A percentile compares a stretch with the other conserved stretches of the same genome.
These are phyloP conservation scores for Hypoxylon perforatum DNA, from an alignment of 495 filamentous ascomycete genomes.

Conservation along the genomic window DNA sequence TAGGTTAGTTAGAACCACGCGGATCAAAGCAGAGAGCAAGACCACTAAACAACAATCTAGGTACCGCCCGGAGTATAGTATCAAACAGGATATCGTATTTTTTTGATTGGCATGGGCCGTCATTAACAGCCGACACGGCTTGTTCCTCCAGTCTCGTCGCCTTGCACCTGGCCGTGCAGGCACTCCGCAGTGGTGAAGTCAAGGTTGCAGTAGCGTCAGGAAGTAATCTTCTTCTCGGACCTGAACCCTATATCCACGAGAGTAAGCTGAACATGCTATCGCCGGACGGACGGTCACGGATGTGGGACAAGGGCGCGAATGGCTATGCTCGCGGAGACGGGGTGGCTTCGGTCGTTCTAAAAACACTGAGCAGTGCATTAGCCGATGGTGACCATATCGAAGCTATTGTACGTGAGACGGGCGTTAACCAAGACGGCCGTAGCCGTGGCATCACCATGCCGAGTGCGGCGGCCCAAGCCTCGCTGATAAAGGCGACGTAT, in stretches of 20 bases:
- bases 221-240: conserved; percentile 50
- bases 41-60: conserved; percentile 49
- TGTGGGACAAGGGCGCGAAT: conserved; percentile 64
- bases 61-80: conserved; percentile 53
- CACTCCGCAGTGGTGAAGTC: conserved; percentile 52
- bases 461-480: conserved; percentile 59
- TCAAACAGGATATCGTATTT: conserved; percentile 62
- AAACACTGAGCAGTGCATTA: conserved; percentile 58
- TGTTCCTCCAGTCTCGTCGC: conserved; percentile 65
- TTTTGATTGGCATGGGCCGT: conserved; percentile 59
- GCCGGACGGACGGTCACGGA: conserved; percentile 46
- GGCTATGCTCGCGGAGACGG: conserved; percentile 75
- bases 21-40: conserved; percentile 23
- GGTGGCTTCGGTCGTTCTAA: conserved; percentile 62
- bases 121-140: conserved; percentile 61
- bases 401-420: conserved; percentile 62
- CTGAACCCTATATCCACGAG: conserved; percentile 44
- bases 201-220: conserved; percentile 57
- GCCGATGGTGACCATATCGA: conserved; percentile 58
- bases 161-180: conserved; percentile 62
- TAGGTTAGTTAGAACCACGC: background rate
- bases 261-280: conserved; percentile 41
- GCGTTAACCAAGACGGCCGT: conserved; percentile 62
- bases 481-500: too few species aligned
- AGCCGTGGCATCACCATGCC: conserved; percentile 58